Evolutionary conservation across 2,329 filamentous ascomycete species (phyloP).

Genomic region (Juglanconis juglandina): DNA sequence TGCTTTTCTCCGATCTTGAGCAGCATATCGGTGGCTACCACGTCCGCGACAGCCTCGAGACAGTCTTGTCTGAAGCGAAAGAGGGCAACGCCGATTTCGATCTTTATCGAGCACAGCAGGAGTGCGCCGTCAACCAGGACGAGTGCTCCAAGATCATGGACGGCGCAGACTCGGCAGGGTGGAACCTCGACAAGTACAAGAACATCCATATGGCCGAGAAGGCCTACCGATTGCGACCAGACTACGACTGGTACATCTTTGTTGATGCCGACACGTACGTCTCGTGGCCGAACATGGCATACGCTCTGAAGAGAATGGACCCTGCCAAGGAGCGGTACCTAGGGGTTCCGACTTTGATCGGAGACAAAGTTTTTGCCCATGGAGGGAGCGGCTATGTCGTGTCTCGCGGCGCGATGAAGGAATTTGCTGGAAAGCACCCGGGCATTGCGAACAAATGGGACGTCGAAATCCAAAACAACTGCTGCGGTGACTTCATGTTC

Average conservation of each 20-base stretch:
- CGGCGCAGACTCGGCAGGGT: constrained; percentile 34
- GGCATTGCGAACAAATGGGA: constrained; percentile 48
- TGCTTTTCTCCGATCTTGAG: constrained; percentile 57
- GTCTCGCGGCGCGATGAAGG: constrained; percentile 49
- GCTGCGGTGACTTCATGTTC: constrained; percentile 53
- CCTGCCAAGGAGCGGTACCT: constrained; percentile 44
- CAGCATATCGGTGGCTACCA: constrained; percentile 43
- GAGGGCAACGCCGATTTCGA: constrained; percentile 49
- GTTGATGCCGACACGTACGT: constrained; percentile 59
- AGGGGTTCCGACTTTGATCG: constrained; percentile 45
- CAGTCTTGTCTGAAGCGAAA: constrained; percentile 40
- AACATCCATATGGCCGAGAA: constrained; percentile 58
- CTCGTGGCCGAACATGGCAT: constrained; percentile 48
- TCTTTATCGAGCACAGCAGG: constrained; percentile 42
- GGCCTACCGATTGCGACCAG: constrained; percentile 45
- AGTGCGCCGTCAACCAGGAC: constrained; percentile 43
- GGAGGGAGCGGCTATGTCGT: constrained; percentile 55
- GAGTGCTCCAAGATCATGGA: constrained; percentile 36
- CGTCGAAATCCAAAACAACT: constrained; percentile 34
- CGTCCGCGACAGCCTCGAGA: constrained; percentile 45
- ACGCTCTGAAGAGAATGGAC: constrained; percentile 45
- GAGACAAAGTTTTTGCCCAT: constrained; percentile 47
- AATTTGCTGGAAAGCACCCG: constrained; percentile 38
- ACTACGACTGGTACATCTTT: constrained; percentile 58
- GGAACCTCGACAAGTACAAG: constrained; percentile 61